phyloP scores from a whole-genome alignment of 2,329 filamentous ascomycete species.

The Gaeumannomyces sp. region DNA sequence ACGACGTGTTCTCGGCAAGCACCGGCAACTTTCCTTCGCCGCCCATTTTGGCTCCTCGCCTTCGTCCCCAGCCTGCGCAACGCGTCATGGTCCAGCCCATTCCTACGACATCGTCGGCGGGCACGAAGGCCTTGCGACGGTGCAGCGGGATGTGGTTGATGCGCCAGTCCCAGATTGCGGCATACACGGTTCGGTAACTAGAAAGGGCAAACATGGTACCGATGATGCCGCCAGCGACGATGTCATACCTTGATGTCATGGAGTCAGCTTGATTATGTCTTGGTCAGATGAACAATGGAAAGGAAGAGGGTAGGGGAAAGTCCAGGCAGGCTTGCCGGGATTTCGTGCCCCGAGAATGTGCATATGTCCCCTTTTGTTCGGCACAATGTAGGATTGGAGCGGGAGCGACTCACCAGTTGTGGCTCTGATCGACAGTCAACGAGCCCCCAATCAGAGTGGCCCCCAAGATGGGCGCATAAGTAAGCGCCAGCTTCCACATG shows the following conservation, averaged over 20 bases:
- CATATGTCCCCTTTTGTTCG: background rate
- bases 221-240: constrained; percentile 57
- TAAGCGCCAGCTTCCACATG: constrained; percentile 65
- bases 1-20: background rate
- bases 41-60: background rate
- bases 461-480: constrained; percentile 61
- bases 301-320: too few species aligned
- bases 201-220: constrained; percentile 57
- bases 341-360: background rate
- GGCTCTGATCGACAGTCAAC: constrained; percentile 66
- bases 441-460: constrained; percentile 63
- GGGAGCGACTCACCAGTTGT: constrained; percentile 51
- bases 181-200: constrained; percentile 60
- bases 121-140: constrained; percentile 27
- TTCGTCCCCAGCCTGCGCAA: constrained; percentile 7
- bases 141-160: constrained; percentile 61
- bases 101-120: constrained; percentile 8
- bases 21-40: background rate
- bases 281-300: background rate
- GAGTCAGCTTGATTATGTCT: too few species aligned
- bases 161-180: constrained; percentile 62
- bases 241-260: constrained; percentile 47
- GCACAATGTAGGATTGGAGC: background rate
- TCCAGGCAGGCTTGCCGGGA: background rate
- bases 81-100: constrained; percentile 9